Conservation (phyloP, 1,284 basidiomycete genomes). For the Trichosporon inkin region DNA sequence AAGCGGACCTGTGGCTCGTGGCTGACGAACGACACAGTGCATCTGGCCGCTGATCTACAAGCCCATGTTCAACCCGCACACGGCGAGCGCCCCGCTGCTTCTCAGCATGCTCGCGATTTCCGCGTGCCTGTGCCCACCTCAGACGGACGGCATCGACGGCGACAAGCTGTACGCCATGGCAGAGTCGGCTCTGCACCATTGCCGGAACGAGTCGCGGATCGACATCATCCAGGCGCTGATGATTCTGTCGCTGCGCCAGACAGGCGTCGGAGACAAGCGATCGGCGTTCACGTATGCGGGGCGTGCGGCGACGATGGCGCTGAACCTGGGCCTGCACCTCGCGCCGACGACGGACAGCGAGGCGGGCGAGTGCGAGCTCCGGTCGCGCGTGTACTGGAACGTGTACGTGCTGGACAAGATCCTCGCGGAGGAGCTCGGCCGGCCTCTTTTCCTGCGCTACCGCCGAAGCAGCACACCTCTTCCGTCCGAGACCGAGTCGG, state of each 20-base stretch:
- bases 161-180: conserved; percentile 56
- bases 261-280: conserved; percentile 50
- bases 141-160: conserved; percentile 61
- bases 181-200: conserved; percentile 33
- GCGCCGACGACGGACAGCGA: conserved; percentile 23
- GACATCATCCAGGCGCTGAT: conserved; percentile 48
- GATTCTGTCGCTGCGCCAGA: conserved; percentile 50
- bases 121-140: conserved; percentile 50
- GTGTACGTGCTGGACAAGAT: conserved; percentile 52
- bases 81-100: conserved; percentile 34
- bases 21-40: conserved; percentile 31
- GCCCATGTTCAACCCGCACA: conserved; percentile 40
- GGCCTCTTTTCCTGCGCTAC: conserved; percentile 47
- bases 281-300: conserved; percentile 49
- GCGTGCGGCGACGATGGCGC: conserved; percentile 49
- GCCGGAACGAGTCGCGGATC: conserved; percentile 32
- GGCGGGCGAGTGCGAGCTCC: conserved; percentile 39
- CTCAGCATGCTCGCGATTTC: conserved; percentile 44
- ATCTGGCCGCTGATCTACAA: conserved; percentile 50
- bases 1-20: background rate
- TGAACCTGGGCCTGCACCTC: conserved; percentile 51
- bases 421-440: conserved; percentile 51
- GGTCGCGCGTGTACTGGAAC: conserved; percentile 50
- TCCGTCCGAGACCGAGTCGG: conserved; percentile 47
- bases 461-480: conserved; percentile 48